Evolutionary conservation across 108 stramenopile species (phyloP).

Genomic region (Heterococcus sp.): DNA sequence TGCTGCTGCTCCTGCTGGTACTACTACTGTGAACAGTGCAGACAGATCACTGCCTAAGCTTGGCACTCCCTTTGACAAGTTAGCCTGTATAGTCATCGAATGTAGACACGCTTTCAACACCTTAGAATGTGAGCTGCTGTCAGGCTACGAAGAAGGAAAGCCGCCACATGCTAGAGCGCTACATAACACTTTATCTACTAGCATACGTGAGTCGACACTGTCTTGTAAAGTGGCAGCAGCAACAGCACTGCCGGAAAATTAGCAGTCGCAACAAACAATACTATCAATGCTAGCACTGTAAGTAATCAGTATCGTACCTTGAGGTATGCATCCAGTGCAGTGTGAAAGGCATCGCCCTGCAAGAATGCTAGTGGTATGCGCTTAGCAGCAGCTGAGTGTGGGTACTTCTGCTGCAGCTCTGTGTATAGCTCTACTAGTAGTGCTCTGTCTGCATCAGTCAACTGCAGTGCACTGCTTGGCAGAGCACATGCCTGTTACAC

Average conservation of each 20-base stretch:
- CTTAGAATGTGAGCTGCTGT: too few species aligned
- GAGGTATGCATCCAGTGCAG: slow-evolving; percentile 10
- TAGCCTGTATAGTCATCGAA: slow-evolving; percentile 57
- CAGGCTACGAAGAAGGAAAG: too few species aligned
- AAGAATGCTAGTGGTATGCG: slow-evolving; percentile 49
- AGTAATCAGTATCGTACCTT: background rate
- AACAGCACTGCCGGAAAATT: too few species aligned
- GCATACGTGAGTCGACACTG: too few species aligned
- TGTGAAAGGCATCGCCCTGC: slow-evolving; percentile 61
- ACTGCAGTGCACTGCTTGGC: background rate
- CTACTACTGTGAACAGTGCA: slow-evolving; percentile 61
- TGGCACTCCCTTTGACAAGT: slow-evolving; percentile 77
- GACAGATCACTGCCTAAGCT: slow-evolving; percentile 76
- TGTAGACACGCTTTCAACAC: too few species aligned
- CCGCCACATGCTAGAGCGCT: too few species aligned
- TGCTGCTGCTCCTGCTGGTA: background rate
- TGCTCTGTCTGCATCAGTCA: slow-evolving; percentile 53
- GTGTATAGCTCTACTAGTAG: slow-evolving; percentile 66
- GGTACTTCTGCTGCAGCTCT: slow-evolving; percentile 20
- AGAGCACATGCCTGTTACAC: slow-evolving; percentile 8
- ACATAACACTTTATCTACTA: too few species aligned
- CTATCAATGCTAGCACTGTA: too few species aligned
- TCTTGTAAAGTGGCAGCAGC: too few species aligned
- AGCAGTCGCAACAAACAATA: too few species aligned
- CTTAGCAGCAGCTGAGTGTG: background rate